Conservation (phyloP, 441 rosid species). For the Euphorbia schlechtendalii region DNA sequence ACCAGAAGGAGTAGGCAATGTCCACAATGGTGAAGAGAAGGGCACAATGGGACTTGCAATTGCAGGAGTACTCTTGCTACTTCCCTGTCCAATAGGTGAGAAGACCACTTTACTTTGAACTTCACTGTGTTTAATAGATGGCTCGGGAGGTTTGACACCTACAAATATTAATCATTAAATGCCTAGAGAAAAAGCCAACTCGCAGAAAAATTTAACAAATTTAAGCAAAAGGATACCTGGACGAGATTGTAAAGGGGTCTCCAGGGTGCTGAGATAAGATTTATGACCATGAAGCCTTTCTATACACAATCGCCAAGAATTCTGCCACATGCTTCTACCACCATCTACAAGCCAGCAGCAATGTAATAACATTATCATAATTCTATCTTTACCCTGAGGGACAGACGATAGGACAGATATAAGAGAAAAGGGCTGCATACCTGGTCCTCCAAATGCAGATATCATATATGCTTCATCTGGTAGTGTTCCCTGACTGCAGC, state of each 20-base stretch:
- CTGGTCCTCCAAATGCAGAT: conserved; percentile 94
- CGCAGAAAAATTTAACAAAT: conserved; percentile 11
- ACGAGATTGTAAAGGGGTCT: conserved; percentile 64
- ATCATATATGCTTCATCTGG: conserved; percentile 98
- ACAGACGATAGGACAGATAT: no score
- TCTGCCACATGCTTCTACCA: conserved; percentile 83
- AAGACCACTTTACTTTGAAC: conserved; percentile 43
- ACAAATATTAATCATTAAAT: conserved; percentile 18
- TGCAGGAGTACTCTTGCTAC: conserved; percentile 51
- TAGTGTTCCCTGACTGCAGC: conserved; percentile 74
- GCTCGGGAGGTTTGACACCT: conserved; percentile 50
- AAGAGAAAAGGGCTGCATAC: conserved; percentile 38
- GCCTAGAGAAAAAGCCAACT: conserved; percentile 14
- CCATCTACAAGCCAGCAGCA: conserved; percentile 48
- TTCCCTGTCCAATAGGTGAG: conserved; percentile 47
- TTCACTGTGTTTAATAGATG: conserved; percentile 43
- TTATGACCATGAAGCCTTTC: conserved; percentile 61
- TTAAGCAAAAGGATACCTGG: conserved; percentile 42
- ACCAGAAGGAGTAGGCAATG: conserved; percentile 51
- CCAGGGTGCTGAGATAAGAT: conserved; percentile 40
- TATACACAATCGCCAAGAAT: conserved; percentile 60
- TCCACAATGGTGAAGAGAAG: conserved; percentile 90
- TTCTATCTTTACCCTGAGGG: no score
- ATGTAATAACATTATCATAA: conserved; percentile 20
- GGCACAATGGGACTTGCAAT: conserved; percentile 55